A percentile compares a stretch with the other conserved stretches of the same genome.
Evolutionary conservation across 2,329 filamentous ascomycete genomes (phyloP).

Genomic region (Calonectria honghensis): DNA sequence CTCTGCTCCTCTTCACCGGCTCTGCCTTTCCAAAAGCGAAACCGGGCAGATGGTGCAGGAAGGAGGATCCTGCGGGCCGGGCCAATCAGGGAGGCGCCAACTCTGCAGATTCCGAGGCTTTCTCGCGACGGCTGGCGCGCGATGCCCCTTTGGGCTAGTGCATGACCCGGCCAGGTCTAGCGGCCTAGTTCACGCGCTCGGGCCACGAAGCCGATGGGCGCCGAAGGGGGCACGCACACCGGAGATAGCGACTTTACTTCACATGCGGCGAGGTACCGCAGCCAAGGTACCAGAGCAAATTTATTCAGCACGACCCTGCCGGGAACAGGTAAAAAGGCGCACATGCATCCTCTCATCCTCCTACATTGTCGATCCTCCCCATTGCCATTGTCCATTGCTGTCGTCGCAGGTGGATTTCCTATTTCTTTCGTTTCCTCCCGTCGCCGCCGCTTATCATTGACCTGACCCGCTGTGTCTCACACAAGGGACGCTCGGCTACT

Average conservation of each 20-base stretch:
- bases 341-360: conserved; percentile 40
- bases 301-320: conserved; percentile 47
- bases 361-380: conserved; percentile 25
- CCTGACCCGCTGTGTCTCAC: conserved; percentile 28
- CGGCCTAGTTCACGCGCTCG: conserved; percentile 44
- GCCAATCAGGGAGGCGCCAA: conserved; percentile 49
- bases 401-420: conserved; percentile 27
- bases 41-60: conserved; percentile 29
- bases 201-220: conserved; percentile 49
- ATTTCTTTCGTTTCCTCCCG: neutral
- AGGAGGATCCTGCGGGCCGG: conserved; percentile 50
- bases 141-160: conserved; percentile 41
- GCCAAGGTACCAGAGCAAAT: conserved; percentile 43
- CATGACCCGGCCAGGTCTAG: conserved; percentile 39
- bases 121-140: conserved; percentile 52
- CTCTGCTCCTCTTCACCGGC: neutral
- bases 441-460: conserved; percentile 22
- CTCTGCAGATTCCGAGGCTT: conserved; percentile 54
- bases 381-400: conserved; percentile 28
- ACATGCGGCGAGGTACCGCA: conserved; percentile 49
- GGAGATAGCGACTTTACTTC: conserved; percentile 56
- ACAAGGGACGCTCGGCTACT: conserved; percentile 26
- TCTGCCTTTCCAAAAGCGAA: neutral
- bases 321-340: conserved; percentile 52
- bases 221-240: conserved; percentile 42